Evolutionary conservation across 2,329 filamentous ascomycete species (phyloP).

Genomic region (Cladosporium sp.): DNA sequence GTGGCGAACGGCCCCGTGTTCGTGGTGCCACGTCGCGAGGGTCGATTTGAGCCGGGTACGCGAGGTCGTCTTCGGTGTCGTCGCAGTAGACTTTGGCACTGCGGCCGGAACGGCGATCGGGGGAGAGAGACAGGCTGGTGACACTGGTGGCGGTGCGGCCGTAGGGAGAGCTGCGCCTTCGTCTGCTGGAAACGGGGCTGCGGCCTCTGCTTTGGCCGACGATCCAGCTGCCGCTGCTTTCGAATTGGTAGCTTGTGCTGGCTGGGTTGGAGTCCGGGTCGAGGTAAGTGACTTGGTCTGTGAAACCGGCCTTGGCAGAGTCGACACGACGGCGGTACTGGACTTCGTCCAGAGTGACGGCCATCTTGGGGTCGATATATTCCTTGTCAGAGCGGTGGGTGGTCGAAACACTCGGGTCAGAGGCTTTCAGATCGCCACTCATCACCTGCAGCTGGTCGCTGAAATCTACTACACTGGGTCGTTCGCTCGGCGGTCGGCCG

Average conservation of each 20-base stretch:
- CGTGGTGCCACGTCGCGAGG: background rate
- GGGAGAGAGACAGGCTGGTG: slow-evolving; percentile 14
- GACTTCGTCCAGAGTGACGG: slow-evolving; percentile 43
- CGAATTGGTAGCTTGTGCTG: slow-evolving; percentile 39
- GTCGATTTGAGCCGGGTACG: slow-evolving; percentile 4
- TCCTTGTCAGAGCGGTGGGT: slow-evolving; percentile 41
- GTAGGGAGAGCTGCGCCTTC: slow-evolving; percentile 32
- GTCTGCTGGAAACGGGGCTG: slow-evolving; percentile 32
- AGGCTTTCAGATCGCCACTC: slow-evolving; percentile 15
- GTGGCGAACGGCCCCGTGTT: background rate
- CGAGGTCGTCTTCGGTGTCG: background rate
- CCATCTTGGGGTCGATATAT: slow-evolving; percentile 44
- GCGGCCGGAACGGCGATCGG: slow-evolving; percentile 6
- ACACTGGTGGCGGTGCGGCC: slow-evolving; percentile 24
- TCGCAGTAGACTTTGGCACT: slow-evolving; percentile 11
- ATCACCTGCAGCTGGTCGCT: slow-evolving; percentile 3
- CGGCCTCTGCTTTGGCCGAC: slow-evolving; percentile 33
- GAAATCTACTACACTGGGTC: slow-evolving; percentile 2
- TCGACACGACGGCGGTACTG: slow-evolving; percentile 20
- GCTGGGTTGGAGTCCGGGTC: slow-evolving; percentile 36
- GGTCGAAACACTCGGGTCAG: slow-evolving; percentile 36
- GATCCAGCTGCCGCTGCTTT: slow-evolving; percentile 43
- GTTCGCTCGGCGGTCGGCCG: slow-evolving; percentile 9
- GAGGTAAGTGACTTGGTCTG: slow-evolving; percentile 29
- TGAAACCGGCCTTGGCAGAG: slow-evolving; percentile 16